Conservation (phyloP, 2,329 filamentous ascomycete species). For the Alternaria ethzedia region DNA sequence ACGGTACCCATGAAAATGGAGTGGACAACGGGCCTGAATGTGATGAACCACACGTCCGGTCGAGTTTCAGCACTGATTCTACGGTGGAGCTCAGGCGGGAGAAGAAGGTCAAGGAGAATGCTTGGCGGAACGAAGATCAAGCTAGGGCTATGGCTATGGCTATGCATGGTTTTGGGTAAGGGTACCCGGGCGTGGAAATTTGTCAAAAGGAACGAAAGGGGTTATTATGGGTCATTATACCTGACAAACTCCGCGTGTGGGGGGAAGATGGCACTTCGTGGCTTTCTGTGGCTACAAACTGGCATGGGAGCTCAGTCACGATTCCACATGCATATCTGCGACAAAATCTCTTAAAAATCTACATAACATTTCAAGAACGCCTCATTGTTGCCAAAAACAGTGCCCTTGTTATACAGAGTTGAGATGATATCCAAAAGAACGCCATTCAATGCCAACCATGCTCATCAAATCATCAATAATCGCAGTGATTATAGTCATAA, state of each 20-base stretch:
- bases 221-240: too few relatives aligned
- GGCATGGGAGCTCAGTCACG: neutral
- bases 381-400: neutral
- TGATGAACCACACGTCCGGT: neutral
- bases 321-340: neutral
- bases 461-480: slow-evolving; percentile 15
- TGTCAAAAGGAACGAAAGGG: too few relatives aligned
- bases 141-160: slow-evolving; percentile 3
- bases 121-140: neutral
- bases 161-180: neutral
- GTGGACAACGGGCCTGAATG: neutral
- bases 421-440: neutral
- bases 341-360: neutral
- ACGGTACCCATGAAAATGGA: neutral
- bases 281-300: neutral
- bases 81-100: neutral
- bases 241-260: too few relatives aligned
- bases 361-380: neutral
- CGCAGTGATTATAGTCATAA: slow-evolving; percentile 31
- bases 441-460: neutral
- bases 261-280: too few relatives aligned
- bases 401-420: neutral
- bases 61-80: slow-evolving; percentile 2
- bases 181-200: too few relatives aligned
- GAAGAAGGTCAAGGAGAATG: neutral